Base-by-base conservation (phyloP, 1,284 basidiomycete species). In the Papiliotrema fonsecae region DNA sequence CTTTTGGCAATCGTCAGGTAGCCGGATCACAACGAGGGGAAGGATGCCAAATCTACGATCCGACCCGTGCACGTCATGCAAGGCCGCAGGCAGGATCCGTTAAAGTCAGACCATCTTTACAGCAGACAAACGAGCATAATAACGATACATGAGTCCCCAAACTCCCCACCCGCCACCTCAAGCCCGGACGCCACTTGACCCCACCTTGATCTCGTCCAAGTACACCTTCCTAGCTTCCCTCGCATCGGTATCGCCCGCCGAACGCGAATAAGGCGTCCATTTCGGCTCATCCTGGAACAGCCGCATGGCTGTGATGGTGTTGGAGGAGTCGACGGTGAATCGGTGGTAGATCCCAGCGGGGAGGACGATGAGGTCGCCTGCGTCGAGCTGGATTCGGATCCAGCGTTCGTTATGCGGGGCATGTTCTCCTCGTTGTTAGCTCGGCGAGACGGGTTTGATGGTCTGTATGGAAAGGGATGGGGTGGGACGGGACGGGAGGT, bases 201-300 rank as follows among this genome's bases (percentile, higher is more conserved):
- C 34, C 34, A 19, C 34, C 34, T 35, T 16, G 6, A 65, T 36
- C 26, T 52, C 41, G 56, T 76, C 68, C 46, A 88, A 60, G 65
- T 90, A 89, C 16, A 78, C 75, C 21, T 80, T 35, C n/a, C 87
- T 77, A 64, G 79, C 81, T 6, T 77, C 74, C 58, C 87, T 85
- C 11, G 45, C 55, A 41, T 91, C 88, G 0, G 86, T 72, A 6
- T 54, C 84, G 22, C 75, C 77, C 1, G 65, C 53, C 41, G 77
- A 75, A 10, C 87, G 79, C 62, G 86, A 84, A 70, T 87, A 75
- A 0, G 87, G 85, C 0, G 80, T 78, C 88, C 88, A 92, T 68
- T 87, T 89, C 6, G 88, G 88, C 65, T 88, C 87, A 55, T 91
- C 88, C 85, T 90, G 69, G 81, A 90, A 91, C 42, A 91, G 73